These are phyloP conservation scores for Aspergillus sp. DNA, from an alignment of 2,329 filamentous ascomycete species.

Conservation along the genomic window DNA sequence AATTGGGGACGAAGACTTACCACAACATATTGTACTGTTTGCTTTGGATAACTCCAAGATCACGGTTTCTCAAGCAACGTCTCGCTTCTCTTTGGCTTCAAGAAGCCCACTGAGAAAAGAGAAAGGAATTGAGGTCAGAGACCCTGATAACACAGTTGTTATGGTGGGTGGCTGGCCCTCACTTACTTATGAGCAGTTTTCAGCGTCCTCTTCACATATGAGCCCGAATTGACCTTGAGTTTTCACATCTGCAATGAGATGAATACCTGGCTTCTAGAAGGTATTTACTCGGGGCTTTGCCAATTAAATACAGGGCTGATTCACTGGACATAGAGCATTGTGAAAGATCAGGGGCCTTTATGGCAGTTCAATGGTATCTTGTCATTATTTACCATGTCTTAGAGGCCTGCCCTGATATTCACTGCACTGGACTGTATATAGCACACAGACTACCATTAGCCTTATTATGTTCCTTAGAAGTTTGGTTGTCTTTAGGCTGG, in stretches of 20 bases:
- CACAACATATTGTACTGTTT: conserved; percentile 1
- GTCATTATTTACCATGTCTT: background rate
- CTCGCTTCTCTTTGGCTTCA: background rate
- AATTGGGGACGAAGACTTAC: background rate
- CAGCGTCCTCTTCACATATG: background rate
- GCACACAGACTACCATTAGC: background rate
- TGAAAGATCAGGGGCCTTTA: background rate
- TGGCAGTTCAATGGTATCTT: background rate
- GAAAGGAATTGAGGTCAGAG: background rate
- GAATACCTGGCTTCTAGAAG: background rate
- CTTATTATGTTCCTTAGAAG: background rate
- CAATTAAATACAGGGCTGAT: background rate
- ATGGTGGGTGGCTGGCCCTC: background rate
- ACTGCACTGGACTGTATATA: background rate
- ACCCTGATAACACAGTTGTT: background rate
- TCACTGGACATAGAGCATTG: background rate
- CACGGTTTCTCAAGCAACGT: background rate
- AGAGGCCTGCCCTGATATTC: background rate
- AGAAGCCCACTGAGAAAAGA: background rate
- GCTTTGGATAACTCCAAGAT: background rate
- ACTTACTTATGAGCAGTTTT: background rate
- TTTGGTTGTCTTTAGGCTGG: background rate
- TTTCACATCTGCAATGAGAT: too few relatives aligned
- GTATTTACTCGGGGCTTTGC: background rate
- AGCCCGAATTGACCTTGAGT: too few relatives aligned